Base-by-base conservation (phyloP, 2,329 filamentous ascomycete species). In the Nothophoma quercina region DNA sequence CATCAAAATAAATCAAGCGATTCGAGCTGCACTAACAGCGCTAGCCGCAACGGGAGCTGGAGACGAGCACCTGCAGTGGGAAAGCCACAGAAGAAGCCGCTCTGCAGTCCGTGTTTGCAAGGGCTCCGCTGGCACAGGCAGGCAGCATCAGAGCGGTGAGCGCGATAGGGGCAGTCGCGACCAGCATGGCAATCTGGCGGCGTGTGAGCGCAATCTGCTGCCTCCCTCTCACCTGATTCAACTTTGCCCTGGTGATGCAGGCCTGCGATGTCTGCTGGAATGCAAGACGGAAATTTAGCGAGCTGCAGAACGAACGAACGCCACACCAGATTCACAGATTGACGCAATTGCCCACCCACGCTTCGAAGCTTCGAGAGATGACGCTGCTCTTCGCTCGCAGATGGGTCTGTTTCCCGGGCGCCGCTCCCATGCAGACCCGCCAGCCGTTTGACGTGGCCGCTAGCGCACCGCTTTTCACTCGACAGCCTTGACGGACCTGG, bases 1-100 rank as follows among this genome's bases (percentile, higher is more conserved):
- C 59, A 59, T 64, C 57, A 66, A 53, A 68, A 68, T 63, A 65
- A 65, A 64, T 60, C 55, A 56, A 58, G 55, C 55, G 44, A 45
- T 30, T 40, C 34, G 42, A 36, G 34, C 34, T 38, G 56, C 51
- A 45, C 56, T 50, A 52, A 44, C 47, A 36, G 55, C 42, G 56
- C 69, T 70, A 69, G 33, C 65, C 61, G 36, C 28, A 62, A 58
- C 25, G 33, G 67, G 68, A n/a, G 45, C 36, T 28, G 52, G 49
- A 67, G 69, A 66, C 68, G 68, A 65, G 52, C 46, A 46, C 56
- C 56, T 45, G 55, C 56, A 41, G 56, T 54, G 48, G 55, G 56
- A 51, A 52, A 56, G 56, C 55, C 58, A 59, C 62, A 60, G 19
- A 15, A 4, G 50, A 10, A 28, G 38, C 36, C 50, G 22, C 38